A percentile compares a stretch with the other conserved stretches of the same genome.
phyloP scores from a whole-genome alignment of 1,139 yeast genomes.

The Candida glucosophila region DNA sequence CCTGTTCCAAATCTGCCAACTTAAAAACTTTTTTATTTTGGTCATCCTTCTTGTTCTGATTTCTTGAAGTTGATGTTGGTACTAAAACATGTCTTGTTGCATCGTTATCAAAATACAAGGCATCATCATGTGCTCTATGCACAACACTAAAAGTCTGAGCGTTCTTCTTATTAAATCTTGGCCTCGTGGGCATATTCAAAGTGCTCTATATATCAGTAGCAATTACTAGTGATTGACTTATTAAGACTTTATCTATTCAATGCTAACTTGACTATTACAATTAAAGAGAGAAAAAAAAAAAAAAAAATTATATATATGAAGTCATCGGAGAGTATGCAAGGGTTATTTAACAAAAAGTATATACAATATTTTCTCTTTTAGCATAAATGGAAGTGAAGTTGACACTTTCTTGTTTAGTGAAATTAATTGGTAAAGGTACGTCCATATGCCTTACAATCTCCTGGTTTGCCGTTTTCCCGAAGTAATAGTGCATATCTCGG shows the following conservation, averaged over 20 bases:
- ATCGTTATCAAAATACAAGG: conserved; percentile 70
- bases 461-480: too few relatives aligned
- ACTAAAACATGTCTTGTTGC: conserved; percentile 78
- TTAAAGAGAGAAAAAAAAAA: conserved; percentile 3
- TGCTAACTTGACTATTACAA: too few relatives aligned
- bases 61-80: conserved; percentile 47
- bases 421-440: too few relatives aligned
- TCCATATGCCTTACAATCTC: too few relatives aligned
- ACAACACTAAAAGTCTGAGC: conserved; percentile 77
- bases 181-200: conserved; percentile 24
- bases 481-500: too few relatives aligned
- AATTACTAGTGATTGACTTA: too few relatives aligned
- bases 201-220: not conserved
- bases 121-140: conserved; percentile 89
- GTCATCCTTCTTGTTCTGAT: conserved; percentile 18
- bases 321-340: too few relatives aligned
- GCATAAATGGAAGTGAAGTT: too few relatives aligned
- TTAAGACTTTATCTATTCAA: too few relatives aligned
- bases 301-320: not conserved
- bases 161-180: conserved; percentile 56
- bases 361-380: too few relatives aligned
- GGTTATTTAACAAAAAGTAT: too few relatives aligned
- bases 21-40: conserved; percentile 17
- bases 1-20: conserved; percentile 29
- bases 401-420: too few relatives aligned